Evolutionary conservation across 148 eudicot species (phyloP).

Genomic region (Fagopyrum tataricum): DNA sequence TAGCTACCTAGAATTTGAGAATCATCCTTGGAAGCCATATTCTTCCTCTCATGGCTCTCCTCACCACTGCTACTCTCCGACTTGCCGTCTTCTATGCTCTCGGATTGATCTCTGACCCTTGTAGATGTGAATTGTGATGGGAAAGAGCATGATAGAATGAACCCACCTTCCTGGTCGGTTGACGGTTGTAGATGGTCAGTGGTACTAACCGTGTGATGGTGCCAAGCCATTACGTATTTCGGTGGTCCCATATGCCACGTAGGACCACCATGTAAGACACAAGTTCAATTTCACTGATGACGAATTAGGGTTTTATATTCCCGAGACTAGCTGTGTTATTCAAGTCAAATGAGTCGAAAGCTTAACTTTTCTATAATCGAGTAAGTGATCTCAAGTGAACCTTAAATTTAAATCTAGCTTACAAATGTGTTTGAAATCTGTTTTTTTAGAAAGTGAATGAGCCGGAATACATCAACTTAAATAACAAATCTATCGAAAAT

Average conservation of each 20-base stretch:
- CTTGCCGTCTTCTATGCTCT: slow-evolving; percentile 79
- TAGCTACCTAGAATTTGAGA: not conserved
- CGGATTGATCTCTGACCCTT: slow-evolving; percentile 59
- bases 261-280: slow-evolving; percentile 67
- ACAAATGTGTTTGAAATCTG: too few species aligned
- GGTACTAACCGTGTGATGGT: slow-evolving; percentile 37
- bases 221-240: slow-evolving; percentile 55
- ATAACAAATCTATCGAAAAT: too few species aligned
- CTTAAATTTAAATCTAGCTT: too few species aligned
- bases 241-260: slow-evolving; percentile 97
- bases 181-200: too few species aligned
- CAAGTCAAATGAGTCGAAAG: too few species aligned
- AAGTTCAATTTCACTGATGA: not conserved
- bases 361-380: too few species aligned
- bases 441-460: too few species aligned
- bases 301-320: too few species aligned
- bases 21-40: slow-evolving; percentile 3
- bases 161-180: slow-evolving; percentile 40
- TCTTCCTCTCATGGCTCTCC: slow-evolving; percentile 52
- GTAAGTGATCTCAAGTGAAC: too few species aligned
- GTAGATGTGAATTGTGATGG: slow-evolving; percentile 54
- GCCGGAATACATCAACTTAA: too few species aligned
- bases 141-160: slow-evolving; percentile 43
- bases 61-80: slow-evolving; percentile 70
- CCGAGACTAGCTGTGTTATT: too few species aligned